Percentiles rank a stretch among this genome's conserved stretches.
phyloP scores from a whole-genome alignment of 208 protist species.

The Vickermania ingenoplastis region DNA sequence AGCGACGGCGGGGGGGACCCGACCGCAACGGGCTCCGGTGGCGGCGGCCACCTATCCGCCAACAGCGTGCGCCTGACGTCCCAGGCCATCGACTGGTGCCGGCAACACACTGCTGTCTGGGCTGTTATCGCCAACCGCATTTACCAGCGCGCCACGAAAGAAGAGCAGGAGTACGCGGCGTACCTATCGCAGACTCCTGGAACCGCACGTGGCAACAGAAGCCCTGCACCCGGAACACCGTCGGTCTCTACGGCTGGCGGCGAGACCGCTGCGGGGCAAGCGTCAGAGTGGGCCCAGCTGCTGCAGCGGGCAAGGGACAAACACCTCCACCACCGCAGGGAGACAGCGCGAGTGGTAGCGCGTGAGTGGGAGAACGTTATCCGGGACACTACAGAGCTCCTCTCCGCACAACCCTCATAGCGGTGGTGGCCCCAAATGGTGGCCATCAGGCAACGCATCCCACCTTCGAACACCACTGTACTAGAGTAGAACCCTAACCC shows the following conservation, averaged over 20 bases:
- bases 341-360: background rate
- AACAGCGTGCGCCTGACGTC: constrained; percentile 13
- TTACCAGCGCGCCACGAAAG: constrained; percentile 1
- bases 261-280: too few relatives aligned
- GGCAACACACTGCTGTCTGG: constrained; percentile 13
- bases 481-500: too few relatives aligned
- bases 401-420: too few relatives aligned
- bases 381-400: too few relatives aligned
- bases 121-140: constrained; percentile 10
- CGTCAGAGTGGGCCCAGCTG: background rate
- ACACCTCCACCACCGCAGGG: background rate
- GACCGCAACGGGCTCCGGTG: background rate
- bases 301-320: background rate
- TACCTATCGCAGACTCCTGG: too few relatives aligned
- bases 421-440: too few relatives aligned
- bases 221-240: too few relatives aligned
- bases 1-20: background rate
- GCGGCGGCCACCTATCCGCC: background rate
- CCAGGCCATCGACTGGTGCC: constrained; percentile 51
- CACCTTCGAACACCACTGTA: too few relatives aligned
- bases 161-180: background rate
- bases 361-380: background rate
- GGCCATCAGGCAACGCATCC: too few relatives aligned
- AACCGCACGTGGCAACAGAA: too few relatives aligned
- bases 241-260: too few relatives aligned